Percentiles rank a stretch among this genome's conserved stretches.
Conservation (phyloP, 2,329 filamentous ascomycete species). For the Colletotrichum sp. region DNA sequence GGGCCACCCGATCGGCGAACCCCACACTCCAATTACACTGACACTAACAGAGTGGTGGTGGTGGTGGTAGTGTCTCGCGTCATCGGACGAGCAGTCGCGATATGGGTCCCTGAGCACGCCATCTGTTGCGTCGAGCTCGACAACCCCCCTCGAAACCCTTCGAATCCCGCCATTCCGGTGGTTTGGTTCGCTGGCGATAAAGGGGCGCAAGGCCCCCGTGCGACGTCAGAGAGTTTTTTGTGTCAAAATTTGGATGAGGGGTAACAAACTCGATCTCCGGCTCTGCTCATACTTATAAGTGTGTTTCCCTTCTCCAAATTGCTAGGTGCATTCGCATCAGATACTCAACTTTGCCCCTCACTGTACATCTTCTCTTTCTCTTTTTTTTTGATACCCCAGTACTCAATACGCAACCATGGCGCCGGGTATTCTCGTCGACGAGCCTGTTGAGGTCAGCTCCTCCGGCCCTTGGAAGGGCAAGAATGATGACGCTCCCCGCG, state of each 20-base stretch:
- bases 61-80: constrained; percentile 10
- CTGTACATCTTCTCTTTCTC: neutral
- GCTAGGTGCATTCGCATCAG: neutral
- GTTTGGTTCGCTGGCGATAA: neutral
- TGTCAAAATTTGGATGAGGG: neutral
- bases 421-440: constrained; percentile 23
- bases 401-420: constrained; percentile 17
- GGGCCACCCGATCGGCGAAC: constrained; percentile 4
- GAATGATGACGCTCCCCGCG: constrained; percentile 36
- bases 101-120: constrained; percentile 22
- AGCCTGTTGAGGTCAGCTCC: constrained; percentile 4
- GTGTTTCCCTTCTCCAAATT: neutral
- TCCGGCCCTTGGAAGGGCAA: constrained; percentile 24
- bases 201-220: neutral
- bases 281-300: neutral
- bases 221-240: neutral
- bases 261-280: neutral
- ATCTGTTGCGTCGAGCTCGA: constrained; percentile 17
- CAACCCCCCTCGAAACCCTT: neutral
- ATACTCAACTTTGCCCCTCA: neutral
- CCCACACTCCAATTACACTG: neutral
- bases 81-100: constrained; percentile 19
- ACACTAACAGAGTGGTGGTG: neutral
- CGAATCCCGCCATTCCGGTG: neutral
- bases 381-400: neutral